Base-by-base conservation (phyloP, 257 asterid genomes). In the Nicotiana obtusifolia region DNA sequence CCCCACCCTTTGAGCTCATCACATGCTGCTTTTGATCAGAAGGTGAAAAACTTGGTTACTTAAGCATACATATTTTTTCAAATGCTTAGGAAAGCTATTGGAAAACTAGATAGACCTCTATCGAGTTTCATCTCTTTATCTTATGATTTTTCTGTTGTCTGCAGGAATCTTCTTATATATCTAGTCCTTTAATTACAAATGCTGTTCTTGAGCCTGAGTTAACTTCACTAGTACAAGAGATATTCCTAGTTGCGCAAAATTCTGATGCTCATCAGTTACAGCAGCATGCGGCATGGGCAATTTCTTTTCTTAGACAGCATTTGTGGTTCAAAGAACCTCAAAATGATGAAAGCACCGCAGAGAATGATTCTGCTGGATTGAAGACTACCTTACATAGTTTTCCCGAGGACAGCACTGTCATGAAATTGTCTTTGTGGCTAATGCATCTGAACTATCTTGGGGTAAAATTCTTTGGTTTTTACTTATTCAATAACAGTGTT, bases 231-330 rank as follows among this genome's bases (percentile, higher is more conserved):
- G 86, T 94, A 85, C 98, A 94, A 83, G 99, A 96, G 82, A 87
- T 93, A 49, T 96, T 94, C 88, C 97, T 94, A 59, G 84, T 86
- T 17, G 94, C 97, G 16, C 94, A 93, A 87, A 92, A 84, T 84
- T 86, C 95, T 84, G 89, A 88, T 86, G 96, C 92, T 82, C 91
- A 89, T 79, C 92, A 85, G 65, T 84, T 90, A 78, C 97, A 89
- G 86, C 91, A 94, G 80, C 85, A 87, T 88, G 99, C 97, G 59
- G 93, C 99, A 66, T 94, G 99, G 99, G 90, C 97, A 80, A 76
- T 93, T 84, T 93, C 97, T 31, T 91, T 91, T 89, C 98, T 96
- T 71, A 82, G 97, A 86, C 97, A 96, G 87, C 89, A 80, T 64
- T 53, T 92, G 64, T 89, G 92, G 85, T 84, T 90, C 82, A 83